Conservation (phyloP, 768 basidiomycete genomes). For the Termitomyces bulborhizus region DNA sequence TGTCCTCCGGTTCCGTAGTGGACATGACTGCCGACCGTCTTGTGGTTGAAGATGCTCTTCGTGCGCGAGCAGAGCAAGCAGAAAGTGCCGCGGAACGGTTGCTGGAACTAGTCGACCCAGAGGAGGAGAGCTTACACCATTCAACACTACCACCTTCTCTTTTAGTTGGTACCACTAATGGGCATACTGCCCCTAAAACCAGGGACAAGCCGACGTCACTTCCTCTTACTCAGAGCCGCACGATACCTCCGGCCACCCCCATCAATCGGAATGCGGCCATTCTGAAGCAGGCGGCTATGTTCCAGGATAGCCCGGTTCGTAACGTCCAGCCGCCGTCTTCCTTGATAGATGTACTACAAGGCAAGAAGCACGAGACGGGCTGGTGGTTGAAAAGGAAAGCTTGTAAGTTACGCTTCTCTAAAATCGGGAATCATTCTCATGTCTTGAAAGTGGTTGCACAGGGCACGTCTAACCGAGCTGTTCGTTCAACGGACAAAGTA, state of each 20-base stretch:
- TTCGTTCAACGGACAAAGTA: slow-evolving; percentile 30
- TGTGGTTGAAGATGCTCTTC: slow-evolving; percentile 78
- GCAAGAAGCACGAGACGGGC: slow-evolving; percentile 59
- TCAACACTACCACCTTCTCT: slow-evolving; percentile 53
- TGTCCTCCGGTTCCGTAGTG: slow-evolving; percentile 49
- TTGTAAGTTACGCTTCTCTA: slow-evolving; percentile 37
- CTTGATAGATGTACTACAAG: slow-evolving; percentile 64
- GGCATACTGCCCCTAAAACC: slow-evolving; percentile 21
- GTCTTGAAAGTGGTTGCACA: slow-evolving; percentile 39
- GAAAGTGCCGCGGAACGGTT: slow-evolving; percentile 88
- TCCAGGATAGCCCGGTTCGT: slow-evolving; percentile 73
- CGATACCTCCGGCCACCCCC: slow-evolving; percentile 56
- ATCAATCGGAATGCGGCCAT: slow-evolving; percentile 50
- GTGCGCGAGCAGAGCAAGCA: slow-evolving; percentile 87
- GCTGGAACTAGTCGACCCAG: slow-evolving; percentile 79
- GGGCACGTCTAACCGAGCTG: slow-evolving; percentile 36
- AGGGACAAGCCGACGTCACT: slow-evolving; percentile 33
- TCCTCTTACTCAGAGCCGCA: slow-evolving; percentile 23
- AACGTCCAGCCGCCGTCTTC: slow-evolving; percentile 43
- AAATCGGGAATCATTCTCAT: slow-evolving; percentile 7
- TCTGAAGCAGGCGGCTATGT: slow-evolving; percentile 70
- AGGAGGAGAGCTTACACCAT: slow-evolving; percentile 49
- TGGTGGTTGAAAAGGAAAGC: slow-evolving; percentile 83
- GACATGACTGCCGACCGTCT: slow-evolving; percentile 32
- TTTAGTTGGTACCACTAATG: slow-evolving; percentile 33